phyloP scores from a whole-genome alignment of 164 flowering plant genomes.

The Nelumbo lutea region DNA sequence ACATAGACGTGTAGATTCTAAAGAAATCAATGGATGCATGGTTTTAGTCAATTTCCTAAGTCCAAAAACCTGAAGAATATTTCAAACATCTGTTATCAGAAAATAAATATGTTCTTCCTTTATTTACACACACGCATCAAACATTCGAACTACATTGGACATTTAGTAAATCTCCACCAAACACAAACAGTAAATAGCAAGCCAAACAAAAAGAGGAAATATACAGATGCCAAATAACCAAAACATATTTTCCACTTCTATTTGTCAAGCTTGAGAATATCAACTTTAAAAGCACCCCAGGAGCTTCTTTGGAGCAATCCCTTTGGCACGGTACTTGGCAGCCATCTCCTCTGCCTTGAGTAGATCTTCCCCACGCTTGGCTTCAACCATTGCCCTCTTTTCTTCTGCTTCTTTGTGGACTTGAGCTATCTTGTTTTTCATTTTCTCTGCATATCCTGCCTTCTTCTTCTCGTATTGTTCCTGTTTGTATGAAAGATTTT shows the following conservation, averaged over 20 bases:
- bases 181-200: neutral
- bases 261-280: neutral
- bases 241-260: neutral
- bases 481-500: conserved; percentile 24
- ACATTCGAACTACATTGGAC: neutral
- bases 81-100: neutral
- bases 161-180: neutral
- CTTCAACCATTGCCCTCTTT: conserved; percentile 70
- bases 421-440: conserved; percentile 67
- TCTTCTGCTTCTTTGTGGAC: conserved; percentile 86
- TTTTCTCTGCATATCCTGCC: conserved; percentile 69
- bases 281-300: conserved; percentile 49
- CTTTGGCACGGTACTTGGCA: conserved; percentile 78
- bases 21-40: too few species aligned
- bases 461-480: conserved; percentile 81
- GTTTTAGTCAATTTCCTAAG: too few species aligned
- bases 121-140: neutral
- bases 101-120: neutral
- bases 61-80: neutral
- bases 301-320: conserved; percentile 67
- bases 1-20: too few species aligned
- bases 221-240: neutral
- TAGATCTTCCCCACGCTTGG: conserved; percentile 67
- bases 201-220: neutral
- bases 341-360: conserved; percentile 82